phyloP scores from a whole-genome alignment of 176 grass and related monocot species.

The Rhynchospora pubera region DNA sequence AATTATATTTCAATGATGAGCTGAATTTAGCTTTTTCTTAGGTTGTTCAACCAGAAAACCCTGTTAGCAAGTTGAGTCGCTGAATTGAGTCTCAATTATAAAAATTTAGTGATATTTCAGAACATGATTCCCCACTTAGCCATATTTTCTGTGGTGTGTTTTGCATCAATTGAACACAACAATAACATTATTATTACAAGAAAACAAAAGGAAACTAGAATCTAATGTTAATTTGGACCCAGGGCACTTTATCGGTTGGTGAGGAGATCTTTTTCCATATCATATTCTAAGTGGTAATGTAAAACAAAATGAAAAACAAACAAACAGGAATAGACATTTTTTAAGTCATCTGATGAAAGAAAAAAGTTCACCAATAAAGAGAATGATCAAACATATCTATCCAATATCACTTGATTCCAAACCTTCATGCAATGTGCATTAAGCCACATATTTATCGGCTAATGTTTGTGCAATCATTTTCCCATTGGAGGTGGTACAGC shows the following conservation, averaged over 20 bases:
- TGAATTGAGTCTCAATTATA: not conserved
- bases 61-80: not conserved
- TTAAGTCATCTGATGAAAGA: not conserved
- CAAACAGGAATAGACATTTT: not conserved
- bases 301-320: too few species aligned
- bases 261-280: not conserved
- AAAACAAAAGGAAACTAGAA: not conserved
- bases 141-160: not conserved
- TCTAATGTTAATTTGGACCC: not conserved
- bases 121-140: not conserved
- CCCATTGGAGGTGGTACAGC: not conserved
- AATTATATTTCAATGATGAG: constrained; percentile 12
- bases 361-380: not conserved
- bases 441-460: not conserved
- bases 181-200: not conserved
- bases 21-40: not conserved
- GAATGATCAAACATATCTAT: constrained; percentile 16
- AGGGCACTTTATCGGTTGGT: not conserved
- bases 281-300: not conserved
- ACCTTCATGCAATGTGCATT: not conserved
- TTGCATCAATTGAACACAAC: not conserved
- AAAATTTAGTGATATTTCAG: not conserved
- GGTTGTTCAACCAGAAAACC: not conserved
- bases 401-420: not conserved
- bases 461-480: not conserved